phyloP scores from a whole-genome alignment of 2,329 filamentous ascomycete genomes.

The Aspergillus sp. region DNA sequence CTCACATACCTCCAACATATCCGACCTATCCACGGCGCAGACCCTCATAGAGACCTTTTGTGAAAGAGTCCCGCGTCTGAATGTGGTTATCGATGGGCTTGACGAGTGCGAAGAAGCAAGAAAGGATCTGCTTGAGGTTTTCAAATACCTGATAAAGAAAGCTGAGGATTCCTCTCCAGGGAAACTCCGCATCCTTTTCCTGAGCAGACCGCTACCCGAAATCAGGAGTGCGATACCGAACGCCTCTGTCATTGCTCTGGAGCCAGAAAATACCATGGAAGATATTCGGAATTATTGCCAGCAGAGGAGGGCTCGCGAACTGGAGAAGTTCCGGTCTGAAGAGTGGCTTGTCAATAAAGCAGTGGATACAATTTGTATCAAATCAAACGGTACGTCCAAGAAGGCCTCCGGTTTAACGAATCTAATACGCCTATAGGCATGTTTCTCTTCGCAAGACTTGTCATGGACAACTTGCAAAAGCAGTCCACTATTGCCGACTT shows the following conservation, averaged over 20 bases:
- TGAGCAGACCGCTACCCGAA: constrained; percentile 3
- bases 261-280: background rate
- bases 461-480: constrained; percentile 8
- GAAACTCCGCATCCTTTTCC: constrained; percentile 1
- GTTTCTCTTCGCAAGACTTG: constrained; percentile 10
- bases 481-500: background rate
- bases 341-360: background rate
- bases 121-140: constrained; percentile 2
- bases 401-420: background rate
- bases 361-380: constrained; percentile 3
- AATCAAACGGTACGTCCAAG: background rate
- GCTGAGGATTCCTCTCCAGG: background rate
- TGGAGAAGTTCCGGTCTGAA: constrained; percentile 1
- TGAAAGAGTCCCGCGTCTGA: background rate
- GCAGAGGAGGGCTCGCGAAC: background rate
- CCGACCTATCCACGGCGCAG: background rate
- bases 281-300: constrained; percentile 11
- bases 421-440: constrained; percentile 4
- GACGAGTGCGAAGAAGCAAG: constrained; percentile 7
- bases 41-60: constrained; percentile 7
- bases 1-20: background rate
- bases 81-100: constrained; percentile 9
- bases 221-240: constrained; percentile 4
- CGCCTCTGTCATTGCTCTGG: background rate
- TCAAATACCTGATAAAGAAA: constrained; percentile 6